Evolutionary conservation across 371 early-diverging fungal genomes (phyloP), one percentile per base, ranked within the genome.

Genomic region (Apophysomyces sp.): DNA sequence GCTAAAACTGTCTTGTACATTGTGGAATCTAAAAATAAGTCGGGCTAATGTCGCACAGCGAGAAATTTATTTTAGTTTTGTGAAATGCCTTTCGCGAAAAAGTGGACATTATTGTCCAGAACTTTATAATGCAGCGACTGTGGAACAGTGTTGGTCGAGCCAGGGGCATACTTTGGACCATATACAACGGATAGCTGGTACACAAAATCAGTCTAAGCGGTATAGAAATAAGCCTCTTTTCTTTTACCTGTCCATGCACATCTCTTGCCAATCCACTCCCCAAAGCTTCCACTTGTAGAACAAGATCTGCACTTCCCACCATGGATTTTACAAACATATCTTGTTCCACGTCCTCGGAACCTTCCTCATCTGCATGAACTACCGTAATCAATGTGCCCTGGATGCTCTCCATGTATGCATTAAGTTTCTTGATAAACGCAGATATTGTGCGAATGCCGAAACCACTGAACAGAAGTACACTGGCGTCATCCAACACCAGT

Each of bases 11-110:
- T 13, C 5, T n/a, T n/a, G n/a, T n/a, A 34, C 34, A 11, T 34
- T 11, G 13, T 34, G 34, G n/a, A n/a, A 34, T 34, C 34, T 34
- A 34, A 34, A 34, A 34, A 34, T 34, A 34, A 34, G 34, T 34
- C 13, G 34, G 34, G 34, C 34, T 34, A 34, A 34, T 34, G 34
- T 34, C 34, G 34, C 13, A 34, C 34, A 34, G 34, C 34, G 34
- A 34, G 34, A 34, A 34, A 34, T 34, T 34, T 34, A 34, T 34
- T 31, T 52, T 37, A 51, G 39, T 57, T 78, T 61, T 76, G 74
- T 9, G 88, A 84, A 49, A 86, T 75, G 13, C 90, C 90, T 58
- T 84, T 86, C 32, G 88, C 83, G 77, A 88, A 90, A 61, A 90
- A 87, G 28, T 85, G 81, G 13, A 84, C 88, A 53, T 81, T 87